phyloP scores from a whole-genome alignment of 306 rosid species.

The Urtica urens region DNA sequence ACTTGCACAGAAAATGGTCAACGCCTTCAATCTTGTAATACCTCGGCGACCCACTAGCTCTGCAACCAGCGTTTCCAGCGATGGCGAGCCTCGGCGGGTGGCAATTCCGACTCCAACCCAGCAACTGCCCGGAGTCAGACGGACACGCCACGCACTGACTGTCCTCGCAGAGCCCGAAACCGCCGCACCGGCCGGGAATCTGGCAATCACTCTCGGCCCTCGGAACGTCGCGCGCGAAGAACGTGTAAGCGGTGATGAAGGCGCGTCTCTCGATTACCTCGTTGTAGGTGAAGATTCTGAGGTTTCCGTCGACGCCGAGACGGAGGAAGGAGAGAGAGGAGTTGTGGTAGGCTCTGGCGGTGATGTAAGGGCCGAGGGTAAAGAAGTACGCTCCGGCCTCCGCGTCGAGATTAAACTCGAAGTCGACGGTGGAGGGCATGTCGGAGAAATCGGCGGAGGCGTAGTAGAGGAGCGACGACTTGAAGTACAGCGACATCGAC shows the following conservation, averaged over 20 bases:
- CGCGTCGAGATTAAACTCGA: background rate
- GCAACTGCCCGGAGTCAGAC: constrained; percentile 25
- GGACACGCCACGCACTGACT: constrained; percentile 65
- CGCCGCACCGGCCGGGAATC: constrained; percentile 41
- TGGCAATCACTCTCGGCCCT: constrained; percentile 41
- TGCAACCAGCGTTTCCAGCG: no score
- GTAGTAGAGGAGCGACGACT: constrained; percentile 33
- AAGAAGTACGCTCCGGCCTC: constrained; percentile 17
- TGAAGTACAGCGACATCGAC: constrained; percentile 28
- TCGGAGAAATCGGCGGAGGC: constrained; percentile 1
- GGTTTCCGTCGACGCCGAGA: constrained; percentile 54
- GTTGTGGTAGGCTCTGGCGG: constrained; percentile 39
- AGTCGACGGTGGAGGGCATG: constrained; percentile 11
- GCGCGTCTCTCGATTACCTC: constrained; percentile 30
- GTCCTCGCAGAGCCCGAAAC: constrained; percentile 39
- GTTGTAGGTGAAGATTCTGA: constrained; percentile 29
- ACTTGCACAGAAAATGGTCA: constrained; percentile 57
- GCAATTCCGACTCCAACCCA: constrained; percentile 56
- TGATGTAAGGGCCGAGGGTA: constrained; percentile 1
- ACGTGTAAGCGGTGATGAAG: constrained; percentile 30
- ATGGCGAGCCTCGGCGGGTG: constrained; percentile 21
- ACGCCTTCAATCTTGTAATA: constrained; percentile 51
- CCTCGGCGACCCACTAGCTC: constrained; percentile 21
- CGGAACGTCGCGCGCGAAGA: constrained; percentile 23
- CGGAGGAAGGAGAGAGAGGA: constrained; percentile 34